These are phyloP conservation scores for Verbascum thapsus DNA, from an alignment of 257 asterid genomes.

Conservation along the genomic window DNA sequence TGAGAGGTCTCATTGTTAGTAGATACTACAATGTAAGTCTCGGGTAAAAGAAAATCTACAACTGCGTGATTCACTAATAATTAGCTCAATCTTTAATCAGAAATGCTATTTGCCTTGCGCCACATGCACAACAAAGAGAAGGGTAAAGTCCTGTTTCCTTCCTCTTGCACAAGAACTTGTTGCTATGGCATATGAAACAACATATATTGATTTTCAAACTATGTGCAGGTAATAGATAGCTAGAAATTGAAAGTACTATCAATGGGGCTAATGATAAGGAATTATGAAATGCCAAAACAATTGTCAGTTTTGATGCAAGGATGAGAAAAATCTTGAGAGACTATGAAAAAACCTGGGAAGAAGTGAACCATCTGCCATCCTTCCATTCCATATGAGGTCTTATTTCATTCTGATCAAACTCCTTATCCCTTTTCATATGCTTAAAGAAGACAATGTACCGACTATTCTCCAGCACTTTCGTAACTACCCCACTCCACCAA, in stretches of 20 bases:
- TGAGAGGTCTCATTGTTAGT: background rate
- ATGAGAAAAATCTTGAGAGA: constrained; percentile 10
- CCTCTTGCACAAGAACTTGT: constrained; percentile 22
- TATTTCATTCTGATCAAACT: constrained; percentile 46
- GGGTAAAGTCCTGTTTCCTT: constrained; percentile 25
- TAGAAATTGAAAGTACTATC: constrained; percentile 8
- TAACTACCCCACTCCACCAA: constrained; percentile 74
- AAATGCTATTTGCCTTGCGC: constrained; percentile 32
- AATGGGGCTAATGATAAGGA: background rate
- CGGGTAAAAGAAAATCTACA: background rate
- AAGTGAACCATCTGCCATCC: constrained; percentile 68
- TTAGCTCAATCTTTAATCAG: constrained; percentile 26
- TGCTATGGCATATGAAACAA: constrained; percentile 18
- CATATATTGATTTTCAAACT: constrained; percentile 19
- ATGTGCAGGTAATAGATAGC: constrained; percentile 27
- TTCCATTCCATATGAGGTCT: constrained; percentile 86
- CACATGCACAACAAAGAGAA: constrained; percentile 40
- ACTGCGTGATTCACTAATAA: constrained; percentile 3
- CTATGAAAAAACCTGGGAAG: constrained; percentile 59
- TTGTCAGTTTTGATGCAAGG: constrained; percentile 1
- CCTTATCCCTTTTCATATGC: constrained; percentile 39
- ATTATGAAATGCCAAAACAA: background rate
- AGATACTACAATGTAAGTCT: constrained; percentile 12
- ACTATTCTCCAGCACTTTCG: constrained; percentile 49
- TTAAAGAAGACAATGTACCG: constrained; percentile 53